A percentile compares a stretch with the other conserved stretches of the same genome.
phyloP scores from a whole-genome alignment of 148 eudicot genomes.

The Mesembryanthemum crystallinum region DNA sequence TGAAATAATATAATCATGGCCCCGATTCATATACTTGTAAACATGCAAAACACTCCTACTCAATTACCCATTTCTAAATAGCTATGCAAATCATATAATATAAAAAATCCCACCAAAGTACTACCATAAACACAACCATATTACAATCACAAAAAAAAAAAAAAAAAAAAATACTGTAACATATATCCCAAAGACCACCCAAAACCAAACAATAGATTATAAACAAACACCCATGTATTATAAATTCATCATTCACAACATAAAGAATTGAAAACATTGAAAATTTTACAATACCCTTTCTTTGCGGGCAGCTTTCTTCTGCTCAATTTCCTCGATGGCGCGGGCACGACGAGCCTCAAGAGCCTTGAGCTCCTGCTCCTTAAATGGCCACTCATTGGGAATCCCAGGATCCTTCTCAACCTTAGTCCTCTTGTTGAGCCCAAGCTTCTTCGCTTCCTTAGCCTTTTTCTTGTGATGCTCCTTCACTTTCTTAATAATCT shows the following conservation, averaged over 20 bases:
- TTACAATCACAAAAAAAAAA: slow-evolving; percentile 5
- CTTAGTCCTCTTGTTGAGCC: slow-evolving; percentile 54
- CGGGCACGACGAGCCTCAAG: slow-evolving; percentile 74
- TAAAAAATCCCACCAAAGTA: background rate
- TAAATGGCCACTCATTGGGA: slow-evolving; percentile 98
- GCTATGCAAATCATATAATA: background rate
- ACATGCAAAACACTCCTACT: background rate
- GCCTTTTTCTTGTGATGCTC: slow-evolving; percentile 95
- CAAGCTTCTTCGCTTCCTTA: slow-evolving; percentile 85
- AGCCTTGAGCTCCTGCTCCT: slow-evolving; percentile 92
- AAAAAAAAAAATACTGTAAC: background rate
- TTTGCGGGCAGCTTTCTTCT: slow-evolving; percentile 89
- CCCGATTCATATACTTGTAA: background rate
- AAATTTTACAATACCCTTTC: slow-evolving; percentile 63
- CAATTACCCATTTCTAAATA: background rate
- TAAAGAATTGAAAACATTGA: background rate
- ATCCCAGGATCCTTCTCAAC: slow-evolving; percentile 94
- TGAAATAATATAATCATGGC: background rate
- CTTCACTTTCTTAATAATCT: slow-evolving; percentile 75
- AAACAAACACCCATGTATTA: too few relatives aligned
- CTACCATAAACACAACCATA: too few relatives aligned
- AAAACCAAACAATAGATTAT: background rate
- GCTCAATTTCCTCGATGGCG: slow-evolving; percentile 69
- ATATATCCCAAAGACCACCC: background rate
- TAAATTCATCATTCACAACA: background rate